Evolutionary conservation across 208 protist species (phyloP).

Genomic region (Trypanosoma rangeli): DNA sequence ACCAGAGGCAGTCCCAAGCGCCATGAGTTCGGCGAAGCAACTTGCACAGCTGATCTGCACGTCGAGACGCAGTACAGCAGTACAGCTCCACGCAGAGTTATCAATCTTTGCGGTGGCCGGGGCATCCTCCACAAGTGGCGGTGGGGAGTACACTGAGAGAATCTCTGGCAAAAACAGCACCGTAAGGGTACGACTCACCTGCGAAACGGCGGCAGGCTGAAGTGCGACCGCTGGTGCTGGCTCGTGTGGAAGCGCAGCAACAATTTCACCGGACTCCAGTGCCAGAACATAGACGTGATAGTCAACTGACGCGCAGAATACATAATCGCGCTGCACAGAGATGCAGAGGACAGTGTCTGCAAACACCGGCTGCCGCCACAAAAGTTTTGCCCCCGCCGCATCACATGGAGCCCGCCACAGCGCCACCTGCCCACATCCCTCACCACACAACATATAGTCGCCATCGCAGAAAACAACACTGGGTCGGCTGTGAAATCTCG

Average conservation of each 20-base stretch:
- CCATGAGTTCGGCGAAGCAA: slow-evolving; percentile 49
- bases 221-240: slow-evolving; percentile 33
- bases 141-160: slow-evolving; percentile 39
- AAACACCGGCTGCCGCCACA: slow-evolving; percentile 57
- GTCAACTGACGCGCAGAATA: slow-evolving; percentile 69
- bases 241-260: slow-evolving; percentile 39
- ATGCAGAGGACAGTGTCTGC: slow-evolving; percentile 56
- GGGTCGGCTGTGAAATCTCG: slow-evolving; percentile 55
- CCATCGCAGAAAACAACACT: slow-evolving; percentile 68
- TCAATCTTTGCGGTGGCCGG: background rate
- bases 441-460: slow-evolving; percentile 73
- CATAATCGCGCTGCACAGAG: slow-evolving; percentile 38
- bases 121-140: background rate
- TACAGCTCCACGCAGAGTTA: slow-evolving; percentile 27
- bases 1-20: slow-evolving; percentile 63
- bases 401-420: slow-evolving; percentile 52
- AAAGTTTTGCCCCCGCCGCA: slow-evolving; percentile 18
- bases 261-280: slow-evolving; percentile 44
- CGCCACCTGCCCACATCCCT: slow-evolving; percentile 67
- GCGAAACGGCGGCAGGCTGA: slow-evolving; percentile 23
- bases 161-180: slow-evolving; percentile 35
- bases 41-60: slow-evolving; percentile 54
- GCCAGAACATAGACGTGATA: slow-evolving; percentile 45
- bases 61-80: slow-evolving; percentile 29
- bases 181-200: slow-evolving; percentile 19